Conservation (phyloP, 805 yeast genomes). For the Candida nonsorbophila region DNA sequence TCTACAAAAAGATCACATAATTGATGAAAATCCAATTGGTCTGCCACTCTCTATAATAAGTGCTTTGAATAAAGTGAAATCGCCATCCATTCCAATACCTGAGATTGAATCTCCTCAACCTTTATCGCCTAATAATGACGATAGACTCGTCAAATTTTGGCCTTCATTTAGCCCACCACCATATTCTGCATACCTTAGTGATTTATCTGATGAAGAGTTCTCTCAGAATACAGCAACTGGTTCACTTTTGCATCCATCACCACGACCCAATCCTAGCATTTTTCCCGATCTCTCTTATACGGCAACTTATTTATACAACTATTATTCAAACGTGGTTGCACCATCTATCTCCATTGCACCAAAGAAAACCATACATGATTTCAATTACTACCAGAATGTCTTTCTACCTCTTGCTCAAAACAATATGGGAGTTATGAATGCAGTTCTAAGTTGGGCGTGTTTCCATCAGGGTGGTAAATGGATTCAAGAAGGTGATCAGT, state of each 20-base stretch:
- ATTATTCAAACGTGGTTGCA: constrained; percentile 43
- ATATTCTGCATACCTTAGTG: too few species aligned
- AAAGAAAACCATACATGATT: constrained; percentile 27
- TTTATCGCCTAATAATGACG: not conserved
- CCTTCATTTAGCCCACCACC: too few species aligned
- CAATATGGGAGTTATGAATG: constrained; percentile 47
- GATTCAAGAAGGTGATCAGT: constrained; percentile 44
- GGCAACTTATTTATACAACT: constrained; percentile 40
- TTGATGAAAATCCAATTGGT: too few species aligned
- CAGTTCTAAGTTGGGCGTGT: constrained; percentile 52
- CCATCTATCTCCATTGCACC: constrained; percentile 45
- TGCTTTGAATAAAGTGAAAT: too few species aligned
- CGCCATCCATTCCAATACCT: too few species aligned
- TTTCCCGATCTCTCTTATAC: constrained; percentile 24
- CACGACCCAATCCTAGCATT: constrained; percentile 15
- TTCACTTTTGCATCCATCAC: constrained; percentile 20
- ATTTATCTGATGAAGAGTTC: constrained; percentile 1
- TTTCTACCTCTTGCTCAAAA: constrained; percentile 52
- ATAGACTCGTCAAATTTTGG: not conserved
- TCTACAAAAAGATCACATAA: too few species aligned
- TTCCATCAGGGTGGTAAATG: constrained; percentile 42
- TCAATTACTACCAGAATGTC: constrained; percentile 47
- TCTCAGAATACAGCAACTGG: constrained; percentile 2
- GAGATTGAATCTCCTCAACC: not conserved
- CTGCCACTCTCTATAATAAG: too few species aligned